Evolutionary conservation across 2,329 filamentous ascomycete species (phyloP).

Genomic region (Thielaviopsis ethacetica): DNA sequence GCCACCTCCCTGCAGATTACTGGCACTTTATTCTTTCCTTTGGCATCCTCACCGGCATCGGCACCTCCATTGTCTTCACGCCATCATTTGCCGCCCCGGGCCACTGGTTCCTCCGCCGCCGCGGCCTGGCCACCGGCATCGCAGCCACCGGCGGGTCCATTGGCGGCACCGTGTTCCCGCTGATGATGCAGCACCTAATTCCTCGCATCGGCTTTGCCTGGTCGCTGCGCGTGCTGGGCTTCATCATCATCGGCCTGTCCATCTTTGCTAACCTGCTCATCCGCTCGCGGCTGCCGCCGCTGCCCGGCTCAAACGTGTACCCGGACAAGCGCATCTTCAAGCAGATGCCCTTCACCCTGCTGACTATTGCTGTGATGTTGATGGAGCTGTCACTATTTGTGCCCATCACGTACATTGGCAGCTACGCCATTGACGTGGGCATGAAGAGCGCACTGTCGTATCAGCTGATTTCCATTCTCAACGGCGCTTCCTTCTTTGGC

Average conservation of each 20-base stretch:
- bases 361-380: slow-evolving; percentile 48
- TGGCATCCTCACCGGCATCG: slow-evolving; percentile 54
- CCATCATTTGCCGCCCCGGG: slow-evolving; percentile 59
- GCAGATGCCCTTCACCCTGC: slow-evolving; percentile 41
- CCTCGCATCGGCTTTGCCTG: slow-evolving; percentile 31
- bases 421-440: slow-evolving; percentile 35
- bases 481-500: slow-evolving; percentile 61
- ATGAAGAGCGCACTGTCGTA: slow-evolving; percentile 27
- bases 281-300: slow-evolving; percentile 36
- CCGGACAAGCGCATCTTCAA: slow-evolving; percentile 47
- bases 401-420: slow-evolving; percentile 61
- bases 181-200: slow-evolving; percentile 29
- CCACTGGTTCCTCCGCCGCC: slow-evolving; percentile 60
- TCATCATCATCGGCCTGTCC: slow-evolving; percentile 31
- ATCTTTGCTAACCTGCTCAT: slow-evolving; percentile 31
- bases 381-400: slow-evolving; percentile 57
- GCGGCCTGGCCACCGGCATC: slow-evolving; percentile 66
- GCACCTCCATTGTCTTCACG: slow-evolving; percentile 61
- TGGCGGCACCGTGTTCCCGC: slow-evolving; percentile 49
- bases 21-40: slow-evolving; percentile 72
- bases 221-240: slow-evolving; percentile 32
- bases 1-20: slow-evolving; percentile 29
- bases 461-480: slow-evolving; percentile 65
- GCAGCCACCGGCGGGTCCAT: slow-evolving; percentile 51
- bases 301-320: slow-evolving; percentile 24